A percentile compares a stretch with the other conserved stretches of the same genome.
These are phyloP conservation scores for Oidiodendron maius DNA, from an alignment of 495 filamentous ascomycete species.

Conservation along the genomic window DNA sequence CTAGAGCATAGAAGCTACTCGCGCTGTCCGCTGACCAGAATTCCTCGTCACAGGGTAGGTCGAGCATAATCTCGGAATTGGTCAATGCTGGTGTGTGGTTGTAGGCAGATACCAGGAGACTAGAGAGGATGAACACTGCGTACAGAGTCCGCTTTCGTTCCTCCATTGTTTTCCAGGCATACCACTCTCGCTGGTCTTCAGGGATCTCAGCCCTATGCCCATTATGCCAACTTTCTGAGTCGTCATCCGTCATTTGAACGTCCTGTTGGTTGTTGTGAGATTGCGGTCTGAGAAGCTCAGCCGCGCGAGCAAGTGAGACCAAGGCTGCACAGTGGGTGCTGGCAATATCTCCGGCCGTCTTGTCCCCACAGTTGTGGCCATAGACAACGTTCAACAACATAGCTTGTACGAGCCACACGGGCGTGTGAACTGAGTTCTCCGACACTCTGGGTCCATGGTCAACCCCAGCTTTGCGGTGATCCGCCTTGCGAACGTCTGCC, in stretches of 20 bases:
- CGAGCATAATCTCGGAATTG: conserved; percentile 88
- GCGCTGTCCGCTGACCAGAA: conserved; percentile 83
- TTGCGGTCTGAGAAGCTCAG: conserved; percentile 63
- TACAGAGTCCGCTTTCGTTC: conserved; percentile 94
- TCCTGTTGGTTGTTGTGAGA: conserved; percentile 27
- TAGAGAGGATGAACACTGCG: conserved; percentile 84
- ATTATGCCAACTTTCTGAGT: conserved; percentile 29
- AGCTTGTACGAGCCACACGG: conserved; percentile 95
- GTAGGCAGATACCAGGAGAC: conserved; percentile 85
- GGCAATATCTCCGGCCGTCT: conserved; percentile 82
- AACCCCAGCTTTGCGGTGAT: conserved; percentile 54
- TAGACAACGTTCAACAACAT: conserved; percentile 97
- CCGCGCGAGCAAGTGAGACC: conserved; percentile 84
- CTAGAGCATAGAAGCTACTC: conserved; percentile 68
- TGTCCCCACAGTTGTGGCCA: conserved; percentile 92
- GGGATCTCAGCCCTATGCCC: conserved; percentile 31
- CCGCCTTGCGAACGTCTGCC: conserved; percentile 76
- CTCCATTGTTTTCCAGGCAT: conserved; percentile 80
- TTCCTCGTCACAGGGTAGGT: conserved; percentile 91
- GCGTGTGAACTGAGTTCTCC: conserved; percentile 72
- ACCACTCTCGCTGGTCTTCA: conserved; percentile 79
- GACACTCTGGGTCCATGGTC: conserved; percentile 39
- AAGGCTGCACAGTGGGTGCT: conserved; percentile 86
- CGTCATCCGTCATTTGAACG: conserved; percentile 33
- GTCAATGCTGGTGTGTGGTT: conserved; percentile 86